Base-by-base conservation (phyloP, 441 rosid species). In the Biscutella laevigata region DNA sequence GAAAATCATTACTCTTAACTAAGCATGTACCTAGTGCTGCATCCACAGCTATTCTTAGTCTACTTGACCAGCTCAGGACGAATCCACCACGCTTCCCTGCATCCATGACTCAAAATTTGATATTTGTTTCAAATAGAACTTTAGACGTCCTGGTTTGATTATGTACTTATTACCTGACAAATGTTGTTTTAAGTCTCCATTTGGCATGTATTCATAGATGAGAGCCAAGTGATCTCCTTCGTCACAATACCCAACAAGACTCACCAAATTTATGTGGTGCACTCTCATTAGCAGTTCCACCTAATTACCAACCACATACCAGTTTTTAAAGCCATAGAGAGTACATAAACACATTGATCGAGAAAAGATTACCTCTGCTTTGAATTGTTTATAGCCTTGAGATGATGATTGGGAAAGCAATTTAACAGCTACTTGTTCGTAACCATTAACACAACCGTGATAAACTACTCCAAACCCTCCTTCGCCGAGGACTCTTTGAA, bases 401-500 rank as follows among this genome's bases (percentile, higher is more conserved):
- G 49, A 48, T 27, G 83, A 77, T 24, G 58, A 30, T 32, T 40
- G 48, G 6, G 76, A 72, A 0, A 77, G 71, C 11, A 70, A 6
- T 37, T 77, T 74, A 2, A 77, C 76, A 0, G 77, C 80, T 16
- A 74, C 67, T 52, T 61, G 37, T 33, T 65, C 60, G 4, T 36
- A 14, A 59, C 38, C 62, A 22, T 46, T 40, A 12, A 74, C 51
- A 13, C 7, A 27, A 7, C 80, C 83, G 5, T 47, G 29, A 37
- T 70, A 74, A 12, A 78, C 83, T 8, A 56, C 59, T 41, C 73
- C 83, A 12, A 71, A 75, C 1, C 78, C 81, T 14, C 84, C 81
- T 62, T 67, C 65, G 32, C 81, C 74, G 3, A 78, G 59, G 5
- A 28, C 55, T 15, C 10, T 64, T 12, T 24, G 11, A 5, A 75